phyloP scores from a whole-genome alignment of 2,329 filamentous ascomycete species.

The Cyphellophora europaea region DNA sequence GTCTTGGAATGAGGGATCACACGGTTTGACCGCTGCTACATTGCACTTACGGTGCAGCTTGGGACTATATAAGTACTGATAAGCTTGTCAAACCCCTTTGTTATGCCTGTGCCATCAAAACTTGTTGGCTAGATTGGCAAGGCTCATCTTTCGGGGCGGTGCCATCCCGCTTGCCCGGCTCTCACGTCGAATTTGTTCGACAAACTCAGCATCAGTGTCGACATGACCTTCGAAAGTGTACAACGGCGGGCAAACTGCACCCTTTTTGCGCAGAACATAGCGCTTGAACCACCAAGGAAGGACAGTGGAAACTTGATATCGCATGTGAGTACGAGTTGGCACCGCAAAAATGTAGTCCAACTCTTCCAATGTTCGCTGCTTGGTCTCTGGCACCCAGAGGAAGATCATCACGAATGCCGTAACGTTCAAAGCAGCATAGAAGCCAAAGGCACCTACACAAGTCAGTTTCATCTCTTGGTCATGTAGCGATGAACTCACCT shows the following conservation, averaged over 20 bases:
- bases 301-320: conserved; percentile 47
- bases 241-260: conserved; percentile 38
- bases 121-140: not conserved
- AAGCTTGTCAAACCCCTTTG: no score
- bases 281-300: conserved; percentile 54
- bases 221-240: conserved; percentile 39
- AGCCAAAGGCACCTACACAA: conserved; percentile 50
- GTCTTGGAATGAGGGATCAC: no score
- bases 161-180: not conserved
- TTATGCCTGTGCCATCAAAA: no score
- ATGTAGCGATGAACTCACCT: no score
- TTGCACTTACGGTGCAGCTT: no score
- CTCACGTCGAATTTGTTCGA: not conserved
- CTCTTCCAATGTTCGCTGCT: conserved; percentile 35
- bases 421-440: conserved; percentile 47
- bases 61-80: no score
- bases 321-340: conserved; percentile 47
- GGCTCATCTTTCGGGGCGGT: not conserved
- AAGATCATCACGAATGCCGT: conserved; percentile 57
- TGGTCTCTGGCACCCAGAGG: conserved; percentile 39
- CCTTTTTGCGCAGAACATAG: conserved; percentile 44
- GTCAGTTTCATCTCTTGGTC: no score
- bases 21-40: no score
- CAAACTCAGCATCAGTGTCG: not conserved
- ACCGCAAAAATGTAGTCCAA: conserved; percentile 52